A percentile compares a stretch with the other conserved stretches of the same genome.
phyloP scores from a whole-genome alignment of 208 protist genomes.

The Zelonia costaricensis region DNA sequence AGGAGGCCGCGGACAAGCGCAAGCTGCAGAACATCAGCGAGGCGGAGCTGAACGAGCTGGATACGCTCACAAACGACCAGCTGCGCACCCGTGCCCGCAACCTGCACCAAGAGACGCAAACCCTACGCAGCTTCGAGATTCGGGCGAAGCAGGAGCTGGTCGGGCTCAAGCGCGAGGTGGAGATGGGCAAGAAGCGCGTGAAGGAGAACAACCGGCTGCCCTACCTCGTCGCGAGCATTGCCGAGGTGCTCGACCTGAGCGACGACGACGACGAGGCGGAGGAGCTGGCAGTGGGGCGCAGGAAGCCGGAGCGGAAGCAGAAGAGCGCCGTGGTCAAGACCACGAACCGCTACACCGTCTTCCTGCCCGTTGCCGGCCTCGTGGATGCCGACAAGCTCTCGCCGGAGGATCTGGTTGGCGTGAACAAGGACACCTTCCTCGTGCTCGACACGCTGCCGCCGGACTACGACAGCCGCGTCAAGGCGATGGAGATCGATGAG shows the following conservation, averaged over 20 bases:
- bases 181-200: constrained; percentile 68
- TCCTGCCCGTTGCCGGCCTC: constrained; percentile 99
- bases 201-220: constrained; percentile 86
- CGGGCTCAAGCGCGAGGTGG: constrained; percentile 58
- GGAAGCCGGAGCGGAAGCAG: constrained; percentile 68
- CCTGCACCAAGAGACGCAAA: constrained; percentile 74
- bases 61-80: constrained; percentile 77
- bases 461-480: constrained; percentile 99
- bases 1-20: constrained; percentile 24
- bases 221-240: constrained; percentile 87
- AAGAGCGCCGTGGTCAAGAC: constrained; percentile 99
- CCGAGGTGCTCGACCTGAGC: constrained; percentile 83
- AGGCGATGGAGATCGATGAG: constrained; percentile 99
- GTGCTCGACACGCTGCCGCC: constrained; percentile 99
- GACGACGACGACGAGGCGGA: constrained; percentile 78
- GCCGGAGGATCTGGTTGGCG: constrained; percentile 99
- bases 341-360: constrained; percentile 99
- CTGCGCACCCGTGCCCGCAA: constrained; percentile 49
- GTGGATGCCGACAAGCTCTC: constrained; percentile 96
- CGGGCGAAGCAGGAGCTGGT: constrained; percentile 57
- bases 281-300: constrained; percentile 68
- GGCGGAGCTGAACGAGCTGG: constrained; percentile 69
- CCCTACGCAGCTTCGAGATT: constrained; percentile 60
- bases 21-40: constrained; percentile 40
- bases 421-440: constrained; percentile 99